Evolutionary conservation across 2,329 filamentous ascomycete species (phyloP).

Genomic region (Pseudocercospora cruenta): DNA sequence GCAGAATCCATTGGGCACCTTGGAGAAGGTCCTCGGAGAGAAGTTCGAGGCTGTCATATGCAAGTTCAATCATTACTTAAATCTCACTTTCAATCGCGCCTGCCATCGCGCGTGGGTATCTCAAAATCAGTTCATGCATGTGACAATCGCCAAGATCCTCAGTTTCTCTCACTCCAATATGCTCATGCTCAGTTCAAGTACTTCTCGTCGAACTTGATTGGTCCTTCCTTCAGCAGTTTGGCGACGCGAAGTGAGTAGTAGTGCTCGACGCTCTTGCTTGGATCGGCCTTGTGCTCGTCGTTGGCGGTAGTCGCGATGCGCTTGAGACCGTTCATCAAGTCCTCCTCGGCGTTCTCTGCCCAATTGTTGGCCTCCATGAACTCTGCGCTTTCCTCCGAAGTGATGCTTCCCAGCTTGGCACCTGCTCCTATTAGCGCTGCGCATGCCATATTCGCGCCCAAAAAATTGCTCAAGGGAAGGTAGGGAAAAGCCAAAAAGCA

Average conservation of each 20-base stretch:
- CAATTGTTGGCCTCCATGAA: constrained; percentile 36
- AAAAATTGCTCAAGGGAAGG: background rate
- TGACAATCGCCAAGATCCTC: constrained; percentile 5
- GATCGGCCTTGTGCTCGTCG: constrained; percentile 37
- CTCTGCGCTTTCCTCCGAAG: background rate
- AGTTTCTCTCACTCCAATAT: background rate
- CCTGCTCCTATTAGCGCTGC: constrained; percentile 7
- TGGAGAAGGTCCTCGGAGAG: background rate
- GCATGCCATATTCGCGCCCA: background rate
- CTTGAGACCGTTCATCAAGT: constrained; percentile 32
- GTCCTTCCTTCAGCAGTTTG: constrained; percentile 30
- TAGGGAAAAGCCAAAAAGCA: background rate
- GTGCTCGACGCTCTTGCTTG: constrained; percentile 29
- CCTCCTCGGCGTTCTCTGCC: constrained; percentile 38
- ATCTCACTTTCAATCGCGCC: background rate
- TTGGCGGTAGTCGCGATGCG: constrained; percentile 39
- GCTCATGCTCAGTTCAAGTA: constrained; percentile 19
- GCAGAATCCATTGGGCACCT: background rate
- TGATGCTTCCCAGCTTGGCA: background rate
- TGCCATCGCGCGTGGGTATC: constrained; percentile 1
- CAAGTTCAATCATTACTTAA: background rate
- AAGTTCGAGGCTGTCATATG: constrained; percentile 3
- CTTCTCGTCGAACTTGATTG: constrained; percentile 31
- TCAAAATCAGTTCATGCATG: background rate
- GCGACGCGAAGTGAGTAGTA: constrained; percentile 38